Conservation (phyloP, 257 asterid genomes). For the Gynochthodes officinalis region DNA sequence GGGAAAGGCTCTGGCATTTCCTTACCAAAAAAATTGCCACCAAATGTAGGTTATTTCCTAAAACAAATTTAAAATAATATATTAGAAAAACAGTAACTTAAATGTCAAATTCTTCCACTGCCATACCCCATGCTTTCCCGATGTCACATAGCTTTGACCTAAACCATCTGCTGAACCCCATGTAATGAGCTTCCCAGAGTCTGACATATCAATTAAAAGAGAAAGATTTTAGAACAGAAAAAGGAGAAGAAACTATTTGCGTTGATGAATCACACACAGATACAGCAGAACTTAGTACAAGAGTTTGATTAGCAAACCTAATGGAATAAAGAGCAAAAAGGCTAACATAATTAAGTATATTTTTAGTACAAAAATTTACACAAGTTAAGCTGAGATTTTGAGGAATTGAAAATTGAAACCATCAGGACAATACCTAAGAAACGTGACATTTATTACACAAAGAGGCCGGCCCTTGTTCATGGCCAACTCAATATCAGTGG, state of each 20-base stretch:
- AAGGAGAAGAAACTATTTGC: background rate
- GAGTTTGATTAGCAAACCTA: background rate
- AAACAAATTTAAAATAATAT: conserved; percentile 1
- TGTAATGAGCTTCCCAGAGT: conserved; percentile 86
- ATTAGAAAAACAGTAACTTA: background rate
- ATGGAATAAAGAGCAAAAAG: background rate
- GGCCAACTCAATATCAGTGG: background rate
- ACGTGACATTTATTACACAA: background rate
- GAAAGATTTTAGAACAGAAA: background rate
- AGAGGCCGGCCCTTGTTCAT: background rate
- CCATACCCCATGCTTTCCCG: conserved; percentile 97
- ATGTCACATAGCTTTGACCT: conserved; percentile 90
- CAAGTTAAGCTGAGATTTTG: background rate
- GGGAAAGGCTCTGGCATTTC: conserved; percentile 99
- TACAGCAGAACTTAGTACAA: background rate
- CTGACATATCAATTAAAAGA: too few relatives aligned
- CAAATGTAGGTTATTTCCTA: conserved; percentile 35
- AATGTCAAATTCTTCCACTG: background rate
- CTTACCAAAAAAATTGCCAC: conserved; percentile 49
- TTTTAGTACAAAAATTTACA: background rate
- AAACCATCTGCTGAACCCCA: conserved; percentile 97
- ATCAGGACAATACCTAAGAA: background rate
- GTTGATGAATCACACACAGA: background rate
- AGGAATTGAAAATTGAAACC: background rate
- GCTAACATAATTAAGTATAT: too few relatives aligned